Evolutionary conservation across 1,139 yeast genomes (phyloP), one percentile per base, ranked within the genome.

Genomic region (Sugiyamaella paludigena): DNA sequence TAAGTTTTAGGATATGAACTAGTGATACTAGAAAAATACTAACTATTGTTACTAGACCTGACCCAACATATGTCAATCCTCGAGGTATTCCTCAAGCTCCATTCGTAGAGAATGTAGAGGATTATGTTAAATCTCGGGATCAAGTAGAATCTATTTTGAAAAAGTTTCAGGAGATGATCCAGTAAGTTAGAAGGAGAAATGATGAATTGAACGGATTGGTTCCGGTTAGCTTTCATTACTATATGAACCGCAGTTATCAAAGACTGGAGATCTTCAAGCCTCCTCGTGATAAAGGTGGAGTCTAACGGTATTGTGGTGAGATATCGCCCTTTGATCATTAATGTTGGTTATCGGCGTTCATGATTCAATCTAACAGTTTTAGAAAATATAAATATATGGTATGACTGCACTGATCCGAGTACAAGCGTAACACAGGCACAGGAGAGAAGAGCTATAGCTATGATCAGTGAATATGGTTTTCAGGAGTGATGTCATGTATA

Each of bases 31-130:
- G n/a, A n/a, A n/a, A n/a, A n/a, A n/a, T 19, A 19, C 24, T 19
- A 19, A 19, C 24, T 19, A n/a, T n/a, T n/a, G 24, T 19, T 19
- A 19, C 40, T 16, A 56, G 57, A 24, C 57, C 56, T 7, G 54
- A 48, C 19, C 51, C 55, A 11, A 47, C 53, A 12, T 49, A 49
- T 39, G 55, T 54, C 40, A 91, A 91, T 61, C 92, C 96, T 19
- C 77, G 98, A 56, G 98, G 98, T 1, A 92, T 92, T 50, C 99
- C 98, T 9, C 87, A 87, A 62, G 98, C 98, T 1, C 96, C 95
- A 27, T 92, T 94, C 66, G 83, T 94, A 52, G 95, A 87, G 55
- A 80, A 81, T 53, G 95, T 92, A 15, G 94, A 83, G 52, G 83
- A 80, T 50, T 79, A 82, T 58, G 78, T 89, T 58, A 81, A 79